These are phyloP conservation scores for Boletus reticulatus DNA, from an alignment of 768 basidiomycete genomes.

Conservation along the genomic window DNA sequence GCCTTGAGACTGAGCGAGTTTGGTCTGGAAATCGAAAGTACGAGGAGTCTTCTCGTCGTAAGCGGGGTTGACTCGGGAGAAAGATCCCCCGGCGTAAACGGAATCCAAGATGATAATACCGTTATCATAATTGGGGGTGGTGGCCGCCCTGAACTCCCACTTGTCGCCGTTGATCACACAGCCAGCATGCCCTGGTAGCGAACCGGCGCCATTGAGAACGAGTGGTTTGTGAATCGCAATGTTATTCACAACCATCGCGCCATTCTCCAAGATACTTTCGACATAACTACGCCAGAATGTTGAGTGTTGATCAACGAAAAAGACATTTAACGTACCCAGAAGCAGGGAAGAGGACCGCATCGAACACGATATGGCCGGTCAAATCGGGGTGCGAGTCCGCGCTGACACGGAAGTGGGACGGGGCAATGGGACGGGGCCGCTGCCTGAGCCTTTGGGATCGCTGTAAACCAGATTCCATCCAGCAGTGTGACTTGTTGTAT, in stretches of 20 bases:
- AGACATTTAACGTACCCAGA: conserved; percentile 36
- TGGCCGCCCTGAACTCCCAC: conserved; percentile 31
- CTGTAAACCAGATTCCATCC: conserved; percentile 25
- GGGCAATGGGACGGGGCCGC: conserved; percentile 36
- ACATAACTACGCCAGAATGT: conserved; percentile 15
- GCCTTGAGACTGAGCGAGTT: conserved; percentile 19
- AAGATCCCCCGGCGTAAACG: conserved; percentile 29
- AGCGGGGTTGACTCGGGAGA: conserved; percentile 26
- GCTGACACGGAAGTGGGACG: conserved; percentile 35
- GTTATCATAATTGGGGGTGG: conserved; percentile 20
- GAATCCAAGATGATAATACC: conserved; percentile 28
- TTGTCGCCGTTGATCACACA: conserved; percentile 27
- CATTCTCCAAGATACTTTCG: conserved; percentile 33
- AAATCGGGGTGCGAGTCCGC: conserved; percentile 34
- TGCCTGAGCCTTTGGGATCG: conserved; percentile 26
- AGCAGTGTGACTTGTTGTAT: conserved; percentile 28
- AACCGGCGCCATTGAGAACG: conserved; percentile 20
- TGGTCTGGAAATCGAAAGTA: conserved; percentile 22
- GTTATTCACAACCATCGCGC: conserved; percentile 29
- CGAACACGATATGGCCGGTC: conserved; percentile 43
- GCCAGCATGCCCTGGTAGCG: conserved; percentile 20
- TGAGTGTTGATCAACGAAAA: background rate
- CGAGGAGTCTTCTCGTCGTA: conserved; percentile 23
- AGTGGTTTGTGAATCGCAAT: conserved; percentile 30
- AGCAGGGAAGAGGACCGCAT: conserved; percentile 46